Conservation (phyloP, 305 asterid genomes). For the Plantago rigida region DNA sequence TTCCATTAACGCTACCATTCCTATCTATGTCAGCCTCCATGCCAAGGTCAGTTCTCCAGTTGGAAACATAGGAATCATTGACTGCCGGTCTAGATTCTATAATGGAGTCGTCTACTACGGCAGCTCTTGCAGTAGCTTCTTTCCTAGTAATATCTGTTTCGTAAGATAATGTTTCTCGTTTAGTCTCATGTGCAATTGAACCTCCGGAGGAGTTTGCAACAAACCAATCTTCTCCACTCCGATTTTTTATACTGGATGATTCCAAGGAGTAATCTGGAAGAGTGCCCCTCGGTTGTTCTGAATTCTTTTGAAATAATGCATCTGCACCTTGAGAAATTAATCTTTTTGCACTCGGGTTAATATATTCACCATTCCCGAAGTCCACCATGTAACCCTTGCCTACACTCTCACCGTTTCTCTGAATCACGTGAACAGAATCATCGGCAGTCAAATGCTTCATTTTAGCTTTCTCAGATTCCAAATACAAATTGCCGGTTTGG, state of each 20-base stretch:
- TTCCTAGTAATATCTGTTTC: constrained; percentile 26
- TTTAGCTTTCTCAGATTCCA: constrained; percentile 39
- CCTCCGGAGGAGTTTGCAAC: constrained; percentile 37
- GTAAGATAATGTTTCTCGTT: constrained; percentile 28
- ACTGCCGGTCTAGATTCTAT: constrained; percentile 44
- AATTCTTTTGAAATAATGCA: constrained; percentile 29
- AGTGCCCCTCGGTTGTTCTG: constrained; percentile 32
- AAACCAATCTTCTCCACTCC: constrained; percentile 58
- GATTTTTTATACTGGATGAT: constrained; percentile 36
- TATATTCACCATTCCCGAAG: constrained; percentile 48
- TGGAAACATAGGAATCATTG: constrained; percentile 35
- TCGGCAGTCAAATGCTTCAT: constrained; percentile 32
- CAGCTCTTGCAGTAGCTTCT: constrained; percentile 32
- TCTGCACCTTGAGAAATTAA: constrained; percentile 39
- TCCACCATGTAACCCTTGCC: constrained; percentile 27
- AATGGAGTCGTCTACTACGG: constrained; percentile 61
- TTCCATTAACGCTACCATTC: constrained; percentile 22
- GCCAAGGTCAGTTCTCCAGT: constrained; percentile 60
- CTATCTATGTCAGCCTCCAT: constrained; percentile 43
- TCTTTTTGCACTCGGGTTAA: constrained; percentile 33
- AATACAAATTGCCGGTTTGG: constrained; percentile 27
- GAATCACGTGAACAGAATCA: constrained; percentile 46
- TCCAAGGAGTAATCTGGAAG: constrained; percentile 45
- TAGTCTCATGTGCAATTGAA: constrained; percentile 26
- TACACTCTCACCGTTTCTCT: constrained; percentile 33